A percentile compares a stretch with the other conserved stretches of the same genome.
These are phyloP conservation scores for Moniliophthora roreri DNA, from an alignment of 1,284 basidiomycete species.

Conservation along the genomic window DNA sequence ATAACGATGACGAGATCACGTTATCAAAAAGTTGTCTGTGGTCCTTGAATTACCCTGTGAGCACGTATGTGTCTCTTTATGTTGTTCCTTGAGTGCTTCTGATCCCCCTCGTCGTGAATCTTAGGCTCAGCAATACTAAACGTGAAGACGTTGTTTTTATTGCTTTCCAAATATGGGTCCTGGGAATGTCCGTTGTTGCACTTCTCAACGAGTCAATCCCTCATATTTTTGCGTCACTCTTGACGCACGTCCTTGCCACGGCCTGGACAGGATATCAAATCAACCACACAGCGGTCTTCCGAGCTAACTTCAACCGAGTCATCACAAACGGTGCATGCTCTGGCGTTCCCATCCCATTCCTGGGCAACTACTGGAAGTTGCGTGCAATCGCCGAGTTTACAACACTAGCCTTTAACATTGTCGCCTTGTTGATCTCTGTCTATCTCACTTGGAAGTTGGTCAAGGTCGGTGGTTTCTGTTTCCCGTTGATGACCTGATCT, in stretches of 20 bases:
- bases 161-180: conserved; percentile 76
- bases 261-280: conserved; percentile 72
- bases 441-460: conserved; percentile 73
- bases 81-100: background rate
- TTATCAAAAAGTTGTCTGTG: conserved; percentile 32
- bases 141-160: conserved; percentile 79
- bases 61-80: conserved; percentile 44
- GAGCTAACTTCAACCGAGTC: conserved; percentile 50
- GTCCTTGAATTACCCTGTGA: conserved; percentile 66
- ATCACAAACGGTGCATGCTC: conserved; percentile 66
- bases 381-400: conserved; percentile 60
- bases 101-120: conserved; percentile 3
- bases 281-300: conserved; percentile 55
- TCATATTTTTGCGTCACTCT: conserved; percentile 68
- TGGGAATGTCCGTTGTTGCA: conserved; percentile 78
- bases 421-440: conserved; percentile 57
- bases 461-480: conserved; percentile 46
- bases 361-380: conserved; percentile 59
- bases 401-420: conserved; percentile 62
- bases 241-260: conserved; percentile 72
- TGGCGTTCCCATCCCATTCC: conserved; percentile 41
- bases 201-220: conserved; percentile 81
- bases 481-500: conserved; percentile 1
- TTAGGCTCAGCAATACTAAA: conserved; percentile 67
- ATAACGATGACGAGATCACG: conserved; percentile 7